Evolutionary conservation across 2,329 filamentous ascomycete species (phyloP).

Genomic region (Colletotrichum viniferum): DNA sequence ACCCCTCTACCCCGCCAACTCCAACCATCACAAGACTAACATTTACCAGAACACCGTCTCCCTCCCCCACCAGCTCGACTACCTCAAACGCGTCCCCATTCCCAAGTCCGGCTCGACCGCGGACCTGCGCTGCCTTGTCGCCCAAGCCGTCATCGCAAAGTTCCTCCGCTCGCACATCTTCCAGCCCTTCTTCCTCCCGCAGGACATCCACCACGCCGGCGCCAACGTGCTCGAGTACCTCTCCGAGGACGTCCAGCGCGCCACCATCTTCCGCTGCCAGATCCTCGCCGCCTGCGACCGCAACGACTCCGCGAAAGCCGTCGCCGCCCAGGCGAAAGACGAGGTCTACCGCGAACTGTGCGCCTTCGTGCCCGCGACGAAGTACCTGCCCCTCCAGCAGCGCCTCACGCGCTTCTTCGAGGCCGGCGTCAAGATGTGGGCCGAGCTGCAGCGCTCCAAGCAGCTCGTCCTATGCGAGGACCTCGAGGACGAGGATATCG

Average conservation of each 20-base stretch:
- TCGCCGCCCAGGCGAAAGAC: not conserved
- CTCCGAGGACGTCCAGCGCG: conserved; percentile 26
- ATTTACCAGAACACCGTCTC: not conserved
- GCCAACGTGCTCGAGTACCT: conserved; percentile 27
- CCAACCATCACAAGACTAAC: not conserved
- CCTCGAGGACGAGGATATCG: conserved; percentile 10
- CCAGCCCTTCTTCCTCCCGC: conserved; percentile 30
- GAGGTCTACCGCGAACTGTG: not conserved
- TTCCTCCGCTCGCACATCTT: conserved; percentile 29
- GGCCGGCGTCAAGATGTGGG: conserved; percentile 29
- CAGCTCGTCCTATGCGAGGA: conserved; percentile 28
- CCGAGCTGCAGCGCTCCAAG: conserved; percentile 26
- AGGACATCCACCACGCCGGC: conserved; percentile 19
- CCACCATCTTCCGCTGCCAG: conserved; percentile 31
- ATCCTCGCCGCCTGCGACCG: conserved; percentile 26
- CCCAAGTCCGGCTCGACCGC: conserved; percentile 24
- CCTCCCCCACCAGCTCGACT: not conserved
- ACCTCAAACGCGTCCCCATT: not conserved
- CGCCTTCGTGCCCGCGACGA: not conserved
- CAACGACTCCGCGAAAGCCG: not conserved
- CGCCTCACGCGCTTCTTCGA: conserved; percentile 21
- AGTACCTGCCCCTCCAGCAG: not conserved
- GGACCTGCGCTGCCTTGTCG: conserved; percentile 31
- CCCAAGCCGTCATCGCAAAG: conserved; percentile 30
- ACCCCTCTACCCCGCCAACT: not conserved